phyloP scores from a whole-genome alignment of 1,139 yeast species.

The Meyerozyma carpophila region DNA sequence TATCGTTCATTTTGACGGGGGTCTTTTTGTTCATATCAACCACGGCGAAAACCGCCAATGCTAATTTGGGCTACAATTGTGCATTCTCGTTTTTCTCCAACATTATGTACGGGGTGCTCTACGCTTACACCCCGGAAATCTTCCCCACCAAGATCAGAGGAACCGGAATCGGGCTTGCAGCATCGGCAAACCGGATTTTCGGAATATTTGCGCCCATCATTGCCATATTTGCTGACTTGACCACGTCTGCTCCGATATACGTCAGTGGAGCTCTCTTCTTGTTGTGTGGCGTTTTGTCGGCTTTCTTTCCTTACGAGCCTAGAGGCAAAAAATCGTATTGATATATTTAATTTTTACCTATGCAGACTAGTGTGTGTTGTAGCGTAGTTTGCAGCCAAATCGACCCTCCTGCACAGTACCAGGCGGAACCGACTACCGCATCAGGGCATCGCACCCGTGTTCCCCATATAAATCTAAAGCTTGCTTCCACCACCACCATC shows the following conservation, averaged over 20 bases:
- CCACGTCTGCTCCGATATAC: conserved; percentile 39
- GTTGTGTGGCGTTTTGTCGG: conserved; percentile 27
- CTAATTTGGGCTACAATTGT: conserved; percentile 41
- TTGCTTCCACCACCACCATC: neutral
- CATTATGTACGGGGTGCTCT: conserved; percentile 41
- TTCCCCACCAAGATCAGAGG: conserved; percentile 38
- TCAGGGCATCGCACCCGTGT: neutral
- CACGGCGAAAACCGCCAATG: conserved; percentile 34
- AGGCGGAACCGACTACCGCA: neutral
- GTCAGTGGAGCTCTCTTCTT: conserved; percentile 40
- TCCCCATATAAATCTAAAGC: neutral
- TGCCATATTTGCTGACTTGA: conserved; percentile 38
- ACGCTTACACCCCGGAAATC: conserved; percentile 43
- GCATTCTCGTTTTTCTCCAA: conserved; percentile 36
- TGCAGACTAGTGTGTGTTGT: too few species aligned
- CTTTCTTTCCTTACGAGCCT: conserved; percentile 39
- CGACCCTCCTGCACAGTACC: neutral
- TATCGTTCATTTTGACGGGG: conserved; percentile 33
- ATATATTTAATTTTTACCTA: neutral
- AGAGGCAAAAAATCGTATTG: conserved; percentile 9
- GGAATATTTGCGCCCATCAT: conserved; percentile 43
- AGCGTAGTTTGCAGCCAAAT: neutral
- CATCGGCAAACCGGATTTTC: conserved; percentile 36
- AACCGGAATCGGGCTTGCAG: conserved; percentile 39
- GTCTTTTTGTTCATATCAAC: conserved; percentile 36